A percentile compares a stretch with the other conserved stretches of the same genome.
Conservation (phyloP, 2,329 filamentous ascomycete species). For the Daldinia sp. region DNA sequence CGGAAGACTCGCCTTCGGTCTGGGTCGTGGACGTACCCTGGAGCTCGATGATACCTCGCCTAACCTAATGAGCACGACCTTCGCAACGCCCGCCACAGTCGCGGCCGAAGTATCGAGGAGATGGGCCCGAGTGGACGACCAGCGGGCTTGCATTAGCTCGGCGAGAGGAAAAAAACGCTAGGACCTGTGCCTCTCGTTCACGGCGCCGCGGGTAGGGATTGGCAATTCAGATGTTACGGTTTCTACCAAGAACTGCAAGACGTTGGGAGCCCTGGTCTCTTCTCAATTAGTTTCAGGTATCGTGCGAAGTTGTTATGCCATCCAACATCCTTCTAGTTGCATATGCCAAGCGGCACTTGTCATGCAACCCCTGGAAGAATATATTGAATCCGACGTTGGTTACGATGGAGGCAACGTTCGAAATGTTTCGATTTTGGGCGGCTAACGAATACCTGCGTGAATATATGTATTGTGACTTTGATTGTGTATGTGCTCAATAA, state of each 20-base stretch:
- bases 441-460: no score
- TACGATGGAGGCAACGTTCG: neutral
- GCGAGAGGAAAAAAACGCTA: constrained; percentile 4
- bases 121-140: constrained; percentile 17
- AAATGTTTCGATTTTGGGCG: neutral
- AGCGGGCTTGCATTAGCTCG: constrained; percentile 17
- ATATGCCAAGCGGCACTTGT: constrained; percentile 31
- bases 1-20: constrained; percentile 11
- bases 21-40: constrained; percentile 1
- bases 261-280: neutral
- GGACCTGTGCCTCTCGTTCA: constrained; percentile 9
- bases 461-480: no score
- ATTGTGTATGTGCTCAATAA: neutral
- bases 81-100: neutral
- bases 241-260: constrained; percentile 3
- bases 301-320: constrained; percentile 8
- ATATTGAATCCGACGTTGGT: constrained; percentile 1
- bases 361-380: constrained; percentile 8
- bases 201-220: constrained; percentile 14
- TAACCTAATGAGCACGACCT: constrained; percentile 6
- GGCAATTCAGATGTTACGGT: constrained; percentile 22
- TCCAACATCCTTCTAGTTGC: constrained; percentile 15
- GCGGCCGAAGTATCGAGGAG: constrained; percentile 10
- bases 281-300: constrained; percentile 12
- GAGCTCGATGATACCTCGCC: constrained; percentile 8